phyloP scores from a whole-genome alignment of 208 protist species.

The Wallacemonas sp. region DNA sequence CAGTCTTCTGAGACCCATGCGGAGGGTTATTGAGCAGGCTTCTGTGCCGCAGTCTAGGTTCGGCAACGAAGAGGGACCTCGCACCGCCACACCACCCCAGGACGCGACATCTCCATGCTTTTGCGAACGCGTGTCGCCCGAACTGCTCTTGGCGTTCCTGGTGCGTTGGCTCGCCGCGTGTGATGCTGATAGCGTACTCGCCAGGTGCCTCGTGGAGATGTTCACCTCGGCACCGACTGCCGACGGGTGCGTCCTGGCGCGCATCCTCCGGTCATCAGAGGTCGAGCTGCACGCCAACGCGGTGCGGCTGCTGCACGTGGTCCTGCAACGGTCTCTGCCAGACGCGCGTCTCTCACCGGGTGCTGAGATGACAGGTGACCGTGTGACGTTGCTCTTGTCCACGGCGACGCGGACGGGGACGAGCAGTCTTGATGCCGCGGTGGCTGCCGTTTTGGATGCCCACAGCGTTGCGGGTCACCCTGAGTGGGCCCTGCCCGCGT shows the following conservation, averaged over 20 bases:
- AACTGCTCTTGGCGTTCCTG: background rate
- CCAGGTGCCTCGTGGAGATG: background rate
- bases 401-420: no score
- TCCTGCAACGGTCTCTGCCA: no score
- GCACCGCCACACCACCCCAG: no score
- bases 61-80: no score
- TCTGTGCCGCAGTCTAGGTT: no score
- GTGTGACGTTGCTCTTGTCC: no score
- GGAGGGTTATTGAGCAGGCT: background rate
- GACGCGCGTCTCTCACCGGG: no score
- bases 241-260: background rate
- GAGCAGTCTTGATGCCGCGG: no score
- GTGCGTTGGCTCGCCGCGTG: constrained; percentile 2
- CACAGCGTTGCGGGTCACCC: no score
- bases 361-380: no score
- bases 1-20: background rate
- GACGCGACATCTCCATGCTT: no score
- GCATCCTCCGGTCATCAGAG: background rate
- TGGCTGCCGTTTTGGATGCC: no score
- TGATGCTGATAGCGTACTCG: background rate
- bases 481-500: background rate
- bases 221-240: background rate
- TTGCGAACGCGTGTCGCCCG: background rate
- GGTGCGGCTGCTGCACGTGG: background rate
- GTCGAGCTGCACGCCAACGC: constrained; percentile 1